Conservation (phyloP, 139 green algal species). For the Edaphochlamys debaryana region DNA sequence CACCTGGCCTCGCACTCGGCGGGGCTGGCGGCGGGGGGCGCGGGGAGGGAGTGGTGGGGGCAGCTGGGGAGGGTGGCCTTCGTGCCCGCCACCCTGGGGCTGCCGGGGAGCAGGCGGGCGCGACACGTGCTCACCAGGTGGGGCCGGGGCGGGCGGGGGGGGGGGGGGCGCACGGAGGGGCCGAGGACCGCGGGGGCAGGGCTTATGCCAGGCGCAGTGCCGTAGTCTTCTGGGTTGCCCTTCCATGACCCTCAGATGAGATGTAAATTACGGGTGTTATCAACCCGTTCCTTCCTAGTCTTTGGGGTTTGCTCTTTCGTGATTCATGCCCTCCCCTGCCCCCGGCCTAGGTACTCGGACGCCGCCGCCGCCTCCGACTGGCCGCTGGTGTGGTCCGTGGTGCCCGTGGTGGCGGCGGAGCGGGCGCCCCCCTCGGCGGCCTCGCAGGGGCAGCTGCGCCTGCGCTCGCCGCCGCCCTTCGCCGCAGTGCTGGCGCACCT, state of each 20-base stretch:
- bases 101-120: slow-evolving; percentile 40
- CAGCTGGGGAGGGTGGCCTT: slow-evolving; percentile 47
- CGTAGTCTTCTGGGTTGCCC: no score
- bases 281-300: no score
- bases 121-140: slow-evolving; percentile 42
- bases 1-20: slow-evolving; percentile 6
- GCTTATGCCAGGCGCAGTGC: no score
- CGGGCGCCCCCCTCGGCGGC: slow-evolving; percentile 39
- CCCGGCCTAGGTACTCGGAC: slow-evolving; percentile 23
- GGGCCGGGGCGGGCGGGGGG: no score
- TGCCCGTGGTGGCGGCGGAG: slow-evolving; percentile 52
- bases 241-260: no score
- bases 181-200: not conserved
- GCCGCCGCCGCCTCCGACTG: slow-evolving; percentile 66
- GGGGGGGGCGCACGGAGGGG: not conserved
- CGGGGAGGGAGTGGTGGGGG: slow-evolving; percentile 39
- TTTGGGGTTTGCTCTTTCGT: no score
- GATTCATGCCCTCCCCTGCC: not conserved
- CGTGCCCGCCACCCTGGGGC: slow-evolving; percentile 53
- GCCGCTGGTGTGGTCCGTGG: slow-evolving; percentile 65
- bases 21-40: not conserved
- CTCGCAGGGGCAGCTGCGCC: slow-evolving; percentile 47
- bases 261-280: no score
- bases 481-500: slow-evolving; percentile 61
- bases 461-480: slow-evolving; percentile 64